Percentiles rank a stretch among this genome's conserved stretches.
These are phyloP conservation scores for Biancaea sappan DNA, from an alignment of 306 rosid genomes.

Conservation along the genomic window DNA sequence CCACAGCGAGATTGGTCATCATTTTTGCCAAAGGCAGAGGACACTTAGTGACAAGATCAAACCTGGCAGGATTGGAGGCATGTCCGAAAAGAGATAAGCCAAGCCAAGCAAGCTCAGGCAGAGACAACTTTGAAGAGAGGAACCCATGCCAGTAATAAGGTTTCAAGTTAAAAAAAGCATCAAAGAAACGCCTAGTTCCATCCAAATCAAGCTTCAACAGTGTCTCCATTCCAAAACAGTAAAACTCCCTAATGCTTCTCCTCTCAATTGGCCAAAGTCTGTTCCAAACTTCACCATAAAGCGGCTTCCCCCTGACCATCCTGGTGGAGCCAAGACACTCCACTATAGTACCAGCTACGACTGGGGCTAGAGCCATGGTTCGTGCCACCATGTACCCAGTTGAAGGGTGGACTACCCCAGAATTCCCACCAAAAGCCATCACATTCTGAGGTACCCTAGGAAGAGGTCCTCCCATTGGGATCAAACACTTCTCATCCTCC, in stretches of 20 bases:
- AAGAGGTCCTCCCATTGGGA: conserved; percentile 95
- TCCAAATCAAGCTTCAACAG: conserved; percentile 78
- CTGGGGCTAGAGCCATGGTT: conserved; percentile 60
- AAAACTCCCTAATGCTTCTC: conserved; percentile 59
- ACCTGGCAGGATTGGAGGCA: conserved; percentile 64
- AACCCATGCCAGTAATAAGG: conserved; percentile 84
- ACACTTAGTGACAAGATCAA: conserved; percentile 77
- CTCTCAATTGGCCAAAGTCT: conserved; percentile 80
- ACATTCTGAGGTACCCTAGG: conserved; percentile 70
- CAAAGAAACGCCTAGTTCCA: conserved; percentile 69
- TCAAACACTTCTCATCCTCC: conserved; percentile 88
- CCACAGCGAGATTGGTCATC: conserved; percentile 70
- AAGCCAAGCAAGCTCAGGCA: conserved; percentile 51
- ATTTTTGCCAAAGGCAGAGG: conserved; percentile 71
- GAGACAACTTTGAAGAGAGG: conserved; percentile 73
- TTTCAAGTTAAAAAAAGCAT: conserved; percentile 79
- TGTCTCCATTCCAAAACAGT: conserved; percentile 90
- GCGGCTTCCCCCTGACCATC: conserved; percentile 74
- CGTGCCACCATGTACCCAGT: conserved; percentile 86
- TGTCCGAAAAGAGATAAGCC: conserved; percentile 63
- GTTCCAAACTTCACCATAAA: conserved; percentile 64
- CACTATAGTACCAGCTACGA: conserved; percentile 56
- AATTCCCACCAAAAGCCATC: conserved; percentile 75
- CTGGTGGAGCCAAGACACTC: conserved; percentile 80
- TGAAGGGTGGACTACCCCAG: conserved; percentile 87